Evolutionary conservation across 352 stramenopile genomes (phyloP).

Genomic region (Aphanomyces stellatus): DNA sequence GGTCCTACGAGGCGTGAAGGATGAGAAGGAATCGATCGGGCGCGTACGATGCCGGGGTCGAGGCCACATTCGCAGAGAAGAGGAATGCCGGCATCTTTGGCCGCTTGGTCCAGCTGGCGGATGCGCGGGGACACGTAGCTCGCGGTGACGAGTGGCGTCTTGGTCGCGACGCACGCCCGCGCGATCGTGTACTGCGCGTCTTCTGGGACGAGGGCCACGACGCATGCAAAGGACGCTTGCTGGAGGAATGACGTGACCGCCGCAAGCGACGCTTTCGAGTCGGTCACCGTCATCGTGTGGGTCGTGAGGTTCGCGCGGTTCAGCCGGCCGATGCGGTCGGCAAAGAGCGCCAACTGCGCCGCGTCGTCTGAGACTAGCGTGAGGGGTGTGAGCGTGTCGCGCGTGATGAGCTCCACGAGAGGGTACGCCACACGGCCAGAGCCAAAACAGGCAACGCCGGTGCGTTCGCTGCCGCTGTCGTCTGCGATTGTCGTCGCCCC

Average conservation of each 20-base stretch:
- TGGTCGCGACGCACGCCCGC: constrained; percentile 45
- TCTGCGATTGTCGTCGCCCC: background rate
- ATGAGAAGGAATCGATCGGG: background rate
- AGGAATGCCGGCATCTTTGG: constrained; percentile 41
- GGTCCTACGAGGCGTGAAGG: constrained; percentile 32
- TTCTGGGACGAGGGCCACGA: constrained; percentile 77
- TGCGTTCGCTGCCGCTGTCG: background rate
- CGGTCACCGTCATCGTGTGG: constrained; percentile 23
- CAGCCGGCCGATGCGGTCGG: constrained; percentile 22
- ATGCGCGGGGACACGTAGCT: constrained; percentile 85
- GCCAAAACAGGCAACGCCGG: constrained; percentile 36
- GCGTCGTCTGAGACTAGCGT: constrained; percentile 24
- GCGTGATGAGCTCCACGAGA: constrained; percentile 33
- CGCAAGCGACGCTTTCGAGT: constrained; percentile 19
- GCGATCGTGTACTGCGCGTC: constrained; percentile 68
- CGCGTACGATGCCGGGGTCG: constrained; percentile 71
- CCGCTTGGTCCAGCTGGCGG: constrained; percentile 34
- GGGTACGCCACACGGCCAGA: constrained; percentile 35
- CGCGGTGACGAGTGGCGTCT: constrained; percentile 78
- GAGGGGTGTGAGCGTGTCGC: constrained; percentile 21
- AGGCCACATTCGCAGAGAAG: constrained; percentile 87
- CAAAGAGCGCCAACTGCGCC: constrained; percentile 28
- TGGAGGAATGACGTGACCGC: constrained; percentile 20
- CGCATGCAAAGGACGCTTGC: constrained; percentile 42
- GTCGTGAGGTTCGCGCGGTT: constrained; percentile 1